These are phyloP conservation scores for Puccinia horiana DNA, from an alignment of 1,284 basidiomycete genomes.

Conservation along the genomic window DNA sequence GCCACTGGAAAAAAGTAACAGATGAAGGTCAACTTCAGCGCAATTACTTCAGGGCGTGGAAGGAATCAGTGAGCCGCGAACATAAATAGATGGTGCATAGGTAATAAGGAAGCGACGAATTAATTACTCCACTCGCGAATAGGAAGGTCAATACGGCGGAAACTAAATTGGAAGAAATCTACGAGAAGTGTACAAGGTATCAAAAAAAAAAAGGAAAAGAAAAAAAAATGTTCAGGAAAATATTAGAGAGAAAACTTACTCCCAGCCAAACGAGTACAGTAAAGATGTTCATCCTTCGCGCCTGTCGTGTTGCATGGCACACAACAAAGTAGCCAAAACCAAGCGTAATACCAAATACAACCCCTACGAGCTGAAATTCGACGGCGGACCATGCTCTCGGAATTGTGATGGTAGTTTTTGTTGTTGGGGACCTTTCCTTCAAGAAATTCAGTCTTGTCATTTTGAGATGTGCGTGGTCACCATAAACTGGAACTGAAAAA, in stretches of 20 bases:
- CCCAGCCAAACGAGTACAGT: conserved; percentile 13
- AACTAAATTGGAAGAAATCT: conserved; percentile 7
- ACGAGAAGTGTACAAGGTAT: too few relatives aligned
- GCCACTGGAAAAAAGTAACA: not conserved
- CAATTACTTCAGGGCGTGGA: not conserved
- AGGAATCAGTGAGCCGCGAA: not conserved
- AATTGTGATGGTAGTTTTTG: not conserved
- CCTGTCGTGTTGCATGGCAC: not conserved
- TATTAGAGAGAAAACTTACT: not conserved
- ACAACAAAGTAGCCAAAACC: conserved; percentile 15
- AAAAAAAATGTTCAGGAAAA: not conserved
- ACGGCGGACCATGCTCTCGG: not conserved
- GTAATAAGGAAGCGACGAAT: not conserved
- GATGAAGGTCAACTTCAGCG: not conserved
- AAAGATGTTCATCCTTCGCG: not conserved
- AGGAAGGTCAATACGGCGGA: conserved; percentile 6
- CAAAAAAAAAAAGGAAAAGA: not conserved
- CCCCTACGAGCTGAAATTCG: conserved; percentile 15
- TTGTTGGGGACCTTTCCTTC: not conserved
- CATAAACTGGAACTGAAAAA: not conserved
- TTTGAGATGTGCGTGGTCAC: not conserved
- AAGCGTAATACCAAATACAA: conserved; percentile 10
- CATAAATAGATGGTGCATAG: not conserved
- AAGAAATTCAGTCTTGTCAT: not conserved
- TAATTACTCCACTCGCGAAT: conserved; percentile 6